These are phyloP conservation scores for Pythium volutum DNA, from an alignment of 352 stramenopile genomes.

Conservation along the genomic window DNA sequence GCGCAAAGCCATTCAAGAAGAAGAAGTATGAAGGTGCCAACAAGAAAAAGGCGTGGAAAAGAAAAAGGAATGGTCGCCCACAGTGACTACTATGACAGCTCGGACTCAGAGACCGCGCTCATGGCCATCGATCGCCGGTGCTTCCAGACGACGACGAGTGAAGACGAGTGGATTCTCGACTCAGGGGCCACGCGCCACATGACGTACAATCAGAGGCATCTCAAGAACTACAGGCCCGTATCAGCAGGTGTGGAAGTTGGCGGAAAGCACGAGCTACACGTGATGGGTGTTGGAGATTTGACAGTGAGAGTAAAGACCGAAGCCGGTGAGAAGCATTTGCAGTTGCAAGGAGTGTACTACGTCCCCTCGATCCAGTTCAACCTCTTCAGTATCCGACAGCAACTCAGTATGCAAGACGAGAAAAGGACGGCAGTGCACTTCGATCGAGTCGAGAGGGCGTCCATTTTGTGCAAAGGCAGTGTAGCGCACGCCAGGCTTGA, in stretches of 20 bases:
- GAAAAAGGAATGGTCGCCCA: background rate
- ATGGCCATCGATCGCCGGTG: slow-evolving; percentile 1
- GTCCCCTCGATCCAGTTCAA: slow-evolving; percentile 6
- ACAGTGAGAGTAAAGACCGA: background rate
- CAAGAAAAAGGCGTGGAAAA: background rate
- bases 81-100: background rate
- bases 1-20: slow-evolving; percentile 3
- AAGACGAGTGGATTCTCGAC: slow-evolving; percentile 4
- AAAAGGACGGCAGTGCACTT: background rate
- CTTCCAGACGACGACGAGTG: background rate
- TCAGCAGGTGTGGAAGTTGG: slow-evolving; percentile 3
- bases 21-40: background rate
- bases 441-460: background rate
- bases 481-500: background rate
- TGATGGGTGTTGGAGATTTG: slow-evolving; percentile 6
- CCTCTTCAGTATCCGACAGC: background rate
- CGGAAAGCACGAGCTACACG: slow-evolving; percentile 2
- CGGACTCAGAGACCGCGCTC: background rate
- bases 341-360: slow-evolving; percentile 3
- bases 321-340: background rate
- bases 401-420: background rate
- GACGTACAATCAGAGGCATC: background rate
- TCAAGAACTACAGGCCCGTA: slow-evolving; percentile 5
- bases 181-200: slow-evolving; percentile 8
- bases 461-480: background rate